Evolutionary conservation across 768 basidiomycete species (phyloP).

Genomic region (Suillus americanus): DNA sequence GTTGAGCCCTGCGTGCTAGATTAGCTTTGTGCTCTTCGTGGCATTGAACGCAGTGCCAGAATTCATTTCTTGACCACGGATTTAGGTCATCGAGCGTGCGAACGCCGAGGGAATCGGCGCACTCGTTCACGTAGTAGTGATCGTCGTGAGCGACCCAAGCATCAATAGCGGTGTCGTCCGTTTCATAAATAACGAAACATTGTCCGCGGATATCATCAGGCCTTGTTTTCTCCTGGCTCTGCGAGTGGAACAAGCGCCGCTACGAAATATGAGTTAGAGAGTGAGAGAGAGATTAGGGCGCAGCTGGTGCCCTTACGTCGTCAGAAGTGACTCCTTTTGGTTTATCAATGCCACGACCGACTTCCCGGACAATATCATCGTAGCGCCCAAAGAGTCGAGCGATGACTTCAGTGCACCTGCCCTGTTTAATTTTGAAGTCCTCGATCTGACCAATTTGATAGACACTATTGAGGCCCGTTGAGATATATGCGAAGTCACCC

Average conservation of each 20-base stretch:
- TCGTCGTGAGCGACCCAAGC: conserved; percentile 52
- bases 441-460: conserved; percentile 60
- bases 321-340: conserved; percentile 33
- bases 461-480: conserved; percentile 23
- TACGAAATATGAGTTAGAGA: conserved; percentile 16
- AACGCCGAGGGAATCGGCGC: conserved; percentile 17
- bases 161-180: conserved; percentile 29
- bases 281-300: neutral
- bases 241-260: conserved; percentile 43
- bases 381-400: conserved; percentile 48
- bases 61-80: conserved; percentile 25
- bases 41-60: conserved; percentile 44
- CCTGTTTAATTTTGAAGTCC: conserved; percentile 30
- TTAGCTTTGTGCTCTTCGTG: conserved; percentile 28
- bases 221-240: conserved; percentile 24
- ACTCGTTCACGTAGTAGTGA: conserved; percentile 55
- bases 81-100: conserved; percentile 22
- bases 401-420: conserved; percentile 26
- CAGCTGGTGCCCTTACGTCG: conserved; percentile 35
- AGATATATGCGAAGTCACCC: conserved; percentile 63
- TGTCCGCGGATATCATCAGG: conserved; percentile 49
- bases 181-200: conserved; percentile 47
- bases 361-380: conserved; percentile 35
- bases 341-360: conserved; percentile 14
- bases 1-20: conserved; percentile 28